These are phyloP conservation scores for Fraxinus pennsylvanica DNA, from an alignment of 257 asterid genomes.

Conservation along the genomic window DNA sequence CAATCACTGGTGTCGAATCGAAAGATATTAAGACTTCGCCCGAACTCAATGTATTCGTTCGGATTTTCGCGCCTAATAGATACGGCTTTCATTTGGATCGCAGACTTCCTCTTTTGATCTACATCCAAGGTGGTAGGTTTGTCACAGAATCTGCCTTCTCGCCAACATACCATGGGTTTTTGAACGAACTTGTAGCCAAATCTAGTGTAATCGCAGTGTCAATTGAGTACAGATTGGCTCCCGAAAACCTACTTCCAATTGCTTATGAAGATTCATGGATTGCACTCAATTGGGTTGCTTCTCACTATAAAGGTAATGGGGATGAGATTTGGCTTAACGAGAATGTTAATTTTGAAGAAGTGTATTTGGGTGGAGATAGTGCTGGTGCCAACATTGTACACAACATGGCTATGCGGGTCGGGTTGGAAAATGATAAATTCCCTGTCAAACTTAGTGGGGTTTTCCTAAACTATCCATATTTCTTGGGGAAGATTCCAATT, in stretches of 20 bases:
- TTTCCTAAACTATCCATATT: conserved; percentile 49
- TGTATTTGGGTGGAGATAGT: conserved; percentile 14
- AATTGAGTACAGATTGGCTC: conserved; percentile 47
- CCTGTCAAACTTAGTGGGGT: conserved; percentile 33
- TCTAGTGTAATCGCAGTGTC: conserved; percentile 35
- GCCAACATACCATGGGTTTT: conserved; percentile 36
- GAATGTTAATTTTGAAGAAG: conserved; percentile 26
- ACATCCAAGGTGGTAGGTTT: conserved; percentile 52
- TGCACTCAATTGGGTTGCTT: conserved; percentile 35
- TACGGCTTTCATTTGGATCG: background rate
- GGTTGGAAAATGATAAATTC: conserved; percentile 2
- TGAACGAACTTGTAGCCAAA: conserved; percentile 28
- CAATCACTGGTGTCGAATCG: conserved; percentile 33
- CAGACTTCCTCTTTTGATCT: conserved; percentile 38
- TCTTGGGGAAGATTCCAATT: conserved; percentile 40
- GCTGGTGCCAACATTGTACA: conserved; percentile 36
- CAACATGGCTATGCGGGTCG: conserved; percentile 36
- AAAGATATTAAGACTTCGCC: conserved; percentile 27
- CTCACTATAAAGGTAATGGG: conserved; percentile 26
- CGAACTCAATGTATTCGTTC: conserved; percentile 21
- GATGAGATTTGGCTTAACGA: conserved; percentile 27
- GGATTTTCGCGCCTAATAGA: conserved; percentile 30
- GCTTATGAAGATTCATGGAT: conserved; percentile 38
- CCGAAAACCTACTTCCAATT: conserved; percentile 40
- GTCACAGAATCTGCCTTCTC: conserved; percentile 43